A percentile compares a stretch with the other conserved stretches of the same genome.
These are phyloP conservation scores for Oehlia diaphana DNA, from an alignment of 192 early-diverging fungal genomes.

Conservation along the genomic window DNA sequence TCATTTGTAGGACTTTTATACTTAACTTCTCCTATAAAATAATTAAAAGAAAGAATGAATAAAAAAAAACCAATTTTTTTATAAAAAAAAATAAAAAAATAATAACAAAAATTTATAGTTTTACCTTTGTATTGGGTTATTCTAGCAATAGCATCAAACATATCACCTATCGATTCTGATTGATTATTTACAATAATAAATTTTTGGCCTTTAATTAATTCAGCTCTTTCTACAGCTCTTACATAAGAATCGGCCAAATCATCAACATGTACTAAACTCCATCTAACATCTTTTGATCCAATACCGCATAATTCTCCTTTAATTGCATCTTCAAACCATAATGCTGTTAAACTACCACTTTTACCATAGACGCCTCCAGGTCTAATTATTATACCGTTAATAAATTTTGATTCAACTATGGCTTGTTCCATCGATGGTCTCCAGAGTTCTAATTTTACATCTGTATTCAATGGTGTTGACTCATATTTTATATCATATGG, in stretches of 20 bases:
- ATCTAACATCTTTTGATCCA: slow-evolving; percentile 22
- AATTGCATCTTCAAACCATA: slow-evolving; percentile 23
- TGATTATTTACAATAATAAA: slow-evolving; percentile 36
- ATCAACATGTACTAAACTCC: slow-evolving; percentile 36
- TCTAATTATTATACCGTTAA: slow-evolving; percentile 30
- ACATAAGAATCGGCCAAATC: slow-evolving; percentile 39
- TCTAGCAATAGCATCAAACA: slow-evolving; percentile 32
- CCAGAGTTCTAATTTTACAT: slow-evolving; percentile 34
- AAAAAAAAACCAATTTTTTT: too few relatives aligned
- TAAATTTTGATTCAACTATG: slow-evolving; percentile 20
- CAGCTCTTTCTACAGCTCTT: slow-evolving; percentile 28
- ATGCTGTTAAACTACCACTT: slow-evolving; percentile 24
- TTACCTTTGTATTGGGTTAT: slow-evolving; percentile 28
- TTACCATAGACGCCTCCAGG: slow-evolving; percentile 28
- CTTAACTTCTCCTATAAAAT: neutral
- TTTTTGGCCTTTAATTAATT: slow-evolving; percentile 30
- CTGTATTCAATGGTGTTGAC: neutral
- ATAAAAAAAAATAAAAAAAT: too few relatives aligned
- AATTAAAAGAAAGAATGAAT: too few relatives aligned
- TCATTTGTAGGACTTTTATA: neutral
- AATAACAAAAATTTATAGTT: neutral
- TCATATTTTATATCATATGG: neutral
- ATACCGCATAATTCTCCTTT: slow-evolving; percentile 9
- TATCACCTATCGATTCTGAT: slow-evolving; percentile 31
- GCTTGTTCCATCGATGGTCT: slow-evolving; percentile 33